Percentiles rank a stretch among this genome's conserved stretches.
Conservation (phyloP, 495 filamentous ascomycete species). For the Cairneyella variabilis region DNA sequence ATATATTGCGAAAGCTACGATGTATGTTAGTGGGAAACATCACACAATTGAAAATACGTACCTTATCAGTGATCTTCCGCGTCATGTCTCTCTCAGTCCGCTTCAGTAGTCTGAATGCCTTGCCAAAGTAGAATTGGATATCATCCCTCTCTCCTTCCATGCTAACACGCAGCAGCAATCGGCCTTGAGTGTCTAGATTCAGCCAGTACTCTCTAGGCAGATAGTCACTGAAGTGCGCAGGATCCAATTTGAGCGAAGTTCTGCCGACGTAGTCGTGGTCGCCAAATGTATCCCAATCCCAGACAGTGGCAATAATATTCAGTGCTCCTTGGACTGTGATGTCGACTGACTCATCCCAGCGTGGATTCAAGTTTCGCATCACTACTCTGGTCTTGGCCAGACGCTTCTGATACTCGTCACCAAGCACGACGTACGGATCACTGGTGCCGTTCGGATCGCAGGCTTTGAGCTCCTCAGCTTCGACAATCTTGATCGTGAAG, state of each 20-base stretch:
- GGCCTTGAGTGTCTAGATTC: constrained; percentile 92
- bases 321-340: constrained; percentile 89
- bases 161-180: constrained; percentile 83
- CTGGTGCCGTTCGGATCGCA: constrained; percentile 93
- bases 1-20: constrained; percentile 88
- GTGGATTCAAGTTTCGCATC: constrained; percentile 85
- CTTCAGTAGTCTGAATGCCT: constrained; percentile 92
- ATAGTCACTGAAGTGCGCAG: constrained; percentile 92
- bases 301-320: constrained; percentile 94
- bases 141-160: constrained; percentile 99
- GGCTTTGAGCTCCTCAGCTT: constrained; percentile 96
- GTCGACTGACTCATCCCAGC: constrained; percentile 97
- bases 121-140: constrained; percentile 98
- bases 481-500: constrained; percentile 98
- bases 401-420: constrained; percentile 98
- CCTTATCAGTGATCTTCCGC: constrained; percentile 95
- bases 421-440: constrained; percentile 95
- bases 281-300: constrained; percentile 97
- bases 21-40: constrained; percentile 18
- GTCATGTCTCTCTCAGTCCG: constrained; percentile 97
- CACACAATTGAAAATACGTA: constrained; percentile 33
- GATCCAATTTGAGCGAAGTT: constrained; percentile 92
- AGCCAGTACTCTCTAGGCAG: constrained; percentile 95
- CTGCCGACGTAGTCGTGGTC: constrained; percentile 97
- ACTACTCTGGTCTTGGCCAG: constrained; percentile 92